Conservation (phyloP, 2,329 filamentous ascomycete species). For the Trichoderma cornu-damae region DNA sequence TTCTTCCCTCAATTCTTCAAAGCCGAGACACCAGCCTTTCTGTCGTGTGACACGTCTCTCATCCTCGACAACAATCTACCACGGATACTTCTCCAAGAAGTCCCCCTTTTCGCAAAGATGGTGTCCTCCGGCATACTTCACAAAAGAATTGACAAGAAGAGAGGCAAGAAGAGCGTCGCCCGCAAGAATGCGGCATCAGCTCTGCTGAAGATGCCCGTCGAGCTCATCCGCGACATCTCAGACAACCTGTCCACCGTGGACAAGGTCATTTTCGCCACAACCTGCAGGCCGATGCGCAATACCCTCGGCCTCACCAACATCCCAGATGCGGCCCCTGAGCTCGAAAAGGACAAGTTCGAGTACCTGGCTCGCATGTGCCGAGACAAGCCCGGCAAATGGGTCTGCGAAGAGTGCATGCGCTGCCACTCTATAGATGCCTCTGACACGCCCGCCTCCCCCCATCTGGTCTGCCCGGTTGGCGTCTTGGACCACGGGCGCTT, state of each 20-base stretch:
- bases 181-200: neutral
- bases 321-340: neutral
- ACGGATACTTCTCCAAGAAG: neutral
- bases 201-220: slow-evolving; percentile 9
- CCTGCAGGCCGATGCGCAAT: neutral
- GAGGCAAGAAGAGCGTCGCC: neutral
- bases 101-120: neutral
- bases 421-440: neutral
- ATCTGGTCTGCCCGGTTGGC: neutral
- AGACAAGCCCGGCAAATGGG: slow-evolving; percentile 18
- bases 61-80: neutral
- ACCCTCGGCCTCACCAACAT: neutral
- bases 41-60: too few relatives aligned
- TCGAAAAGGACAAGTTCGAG: neutral
- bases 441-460: neutral
- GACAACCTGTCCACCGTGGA: neutral
- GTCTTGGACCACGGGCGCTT: neutral
- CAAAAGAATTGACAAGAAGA: neutral
- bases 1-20: neutral
- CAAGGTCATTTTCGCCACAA: slow-evolving; percentile 4
- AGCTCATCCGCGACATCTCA: slow-evolving; percentile 1
- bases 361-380: slow-evolving; percentile 14
- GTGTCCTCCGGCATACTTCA: neutral
- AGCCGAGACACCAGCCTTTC: neutral
- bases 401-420: slow-evolving; percentile 17